phyloP scores from a whole-genome alignment of 768 basidiomycete genomes.

The Boletus bicolor region DNA sequence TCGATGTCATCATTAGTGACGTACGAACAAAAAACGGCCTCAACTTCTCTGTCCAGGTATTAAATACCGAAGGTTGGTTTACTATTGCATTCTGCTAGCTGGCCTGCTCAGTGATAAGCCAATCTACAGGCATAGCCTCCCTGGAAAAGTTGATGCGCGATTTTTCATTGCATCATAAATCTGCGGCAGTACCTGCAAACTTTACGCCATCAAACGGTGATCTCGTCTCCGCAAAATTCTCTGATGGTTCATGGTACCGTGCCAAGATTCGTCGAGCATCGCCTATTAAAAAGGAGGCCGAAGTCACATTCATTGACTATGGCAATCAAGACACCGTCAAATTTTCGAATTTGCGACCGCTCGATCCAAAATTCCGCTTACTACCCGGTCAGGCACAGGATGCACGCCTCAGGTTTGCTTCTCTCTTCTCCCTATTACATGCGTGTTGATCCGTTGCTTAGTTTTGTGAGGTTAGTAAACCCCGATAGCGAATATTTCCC shows the following conservation, averaged over 20 bases:
- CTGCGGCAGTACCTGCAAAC: constrained; percentile 56
- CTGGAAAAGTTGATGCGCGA: constrained; percentile 94
- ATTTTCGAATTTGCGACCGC: constrained; percentile 81
- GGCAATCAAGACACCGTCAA: constrained; percentile 90
- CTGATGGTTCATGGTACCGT: constrained; percentile 93
- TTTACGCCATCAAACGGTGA: constrained; percentile 85
- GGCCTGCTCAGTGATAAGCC: background rate
- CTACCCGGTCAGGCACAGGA: constrained; percentile 94
- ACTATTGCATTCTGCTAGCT: background rate
- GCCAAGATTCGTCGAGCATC: constrained; percentile 88
- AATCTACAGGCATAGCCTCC: constrained; percentile 71
- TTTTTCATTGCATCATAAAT: constrained; percentile 82
- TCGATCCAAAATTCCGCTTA: constrained; percentile 86
- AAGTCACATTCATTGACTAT: constrained; percentile 93
- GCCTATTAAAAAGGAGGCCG: constrained; percentile 87
- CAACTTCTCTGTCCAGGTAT: constrained; percentile 87
- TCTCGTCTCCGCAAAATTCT: constrained; percentile 92
- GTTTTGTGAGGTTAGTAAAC: constrained; percentile 83
- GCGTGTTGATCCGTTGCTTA: constrained; percentile 28
- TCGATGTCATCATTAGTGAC: constrained; percentile 91
- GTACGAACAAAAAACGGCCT: constrained; percentile 72
- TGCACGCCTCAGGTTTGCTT: constrained; percentile 73
- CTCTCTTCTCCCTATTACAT: background rate
- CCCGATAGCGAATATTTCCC: constrained; percentile 81
- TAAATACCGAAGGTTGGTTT: constrained; percentile 82